Base-by-base conservation (phyloP, 2,329 filamentous ascomycete genomes). In the Fusarium torulosum region DNA sequence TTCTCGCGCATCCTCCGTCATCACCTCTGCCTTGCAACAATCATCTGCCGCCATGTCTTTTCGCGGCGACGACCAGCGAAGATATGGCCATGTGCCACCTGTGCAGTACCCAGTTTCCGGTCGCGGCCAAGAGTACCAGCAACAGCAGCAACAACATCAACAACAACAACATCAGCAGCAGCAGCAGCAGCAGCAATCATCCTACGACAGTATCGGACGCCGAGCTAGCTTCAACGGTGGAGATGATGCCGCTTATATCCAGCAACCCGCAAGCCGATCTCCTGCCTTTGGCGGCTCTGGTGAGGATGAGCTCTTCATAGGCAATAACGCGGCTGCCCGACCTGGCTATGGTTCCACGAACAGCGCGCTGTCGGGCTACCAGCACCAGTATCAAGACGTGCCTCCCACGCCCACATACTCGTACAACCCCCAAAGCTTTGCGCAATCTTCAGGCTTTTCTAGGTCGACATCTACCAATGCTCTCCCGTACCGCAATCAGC, bases 181-280 rank as follows among this genome's bases (percentile, higher is more conserved):
- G 59, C 63, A 73, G 20, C 70, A 73, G 43, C 72, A 69, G 49
- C 71, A 72, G 45, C 77, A 80, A 60, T 61, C 73, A 43, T 77
- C 80, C 61, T 72, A 74, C 54, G 69, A 72, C 67, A 76, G 67
- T 31, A 33, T 67, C 44, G 66, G 75, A 42, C 84, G 91, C 69
- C 85, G 88, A 67, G 85, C 87, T 47, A 95, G 91, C 81, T 94
- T 92, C 81, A 90, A 93, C 77, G 88, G 85, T 69, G 91, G 90
- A 67, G 92, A 96, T 77, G 91, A 95, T 76, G 82, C 84, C 46
- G 79, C 81, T 47, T 87, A 88, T 70, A 83, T 86, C 70, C 75
- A 72, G 35, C 75, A 75, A 51, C 73, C 76, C 52, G 67, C 76
- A 40, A 67, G 67, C 19, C 69, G 67, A 53, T 62, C 67, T 27